Conservation (phyloP, 768 basidiomycete species). For the Russula virescens region DNA sequence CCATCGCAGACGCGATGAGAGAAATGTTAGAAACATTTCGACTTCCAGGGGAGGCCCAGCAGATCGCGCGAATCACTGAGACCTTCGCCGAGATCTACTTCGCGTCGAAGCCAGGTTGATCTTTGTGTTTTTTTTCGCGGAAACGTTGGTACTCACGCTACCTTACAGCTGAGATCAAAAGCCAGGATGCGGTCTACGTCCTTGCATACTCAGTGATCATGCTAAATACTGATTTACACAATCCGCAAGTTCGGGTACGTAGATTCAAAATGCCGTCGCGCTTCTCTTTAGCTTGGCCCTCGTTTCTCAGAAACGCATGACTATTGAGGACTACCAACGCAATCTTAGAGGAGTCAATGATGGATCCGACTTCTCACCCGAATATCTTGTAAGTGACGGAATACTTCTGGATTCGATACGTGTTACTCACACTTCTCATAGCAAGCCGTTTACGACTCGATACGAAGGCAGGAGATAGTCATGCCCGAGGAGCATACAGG, state of each 20-base stretch:
- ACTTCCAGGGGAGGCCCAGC: slow-evolving; percentile 91
- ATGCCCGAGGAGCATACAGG: slow-evolving; percentile 98
- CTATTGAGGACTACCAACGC: slow-evolving; percentile 86
- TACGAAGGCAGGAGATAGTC: slow-evolving; percentile 89
- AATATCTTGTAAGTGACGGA: slow-evolving; percentile 64
- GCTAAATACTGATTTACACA: slow-evolving; percentile 97
- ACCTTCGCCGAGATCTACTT: slow-evolving; percentile 91
- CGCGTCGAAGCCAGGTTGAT: slow-evolving; percentile 68
- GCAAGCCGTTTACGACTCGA: slow-evolving; percentile 91
- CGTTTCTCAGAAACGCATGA: slow-evolving; percentile 82
- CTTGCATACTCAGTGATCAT: slow-evolving; percentile 94
- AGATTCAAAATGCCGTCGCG: background rate
- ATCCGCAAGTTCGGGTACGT: slow-evolving; percentile 82
- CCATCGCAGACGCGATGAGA: slow-evolving; percentile 91
- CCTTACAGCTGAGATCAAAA: slow-evolving; percentile 73
- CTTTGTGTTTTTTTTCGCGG: background rate
- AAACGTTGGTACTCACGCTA: background rate
- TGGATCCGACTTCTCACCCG: slow-evolving; percentile 71
- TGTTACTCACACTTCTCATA: slow-evolving; percentile 30
- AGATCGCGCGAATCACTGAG: slow-evolving; percentile 90
- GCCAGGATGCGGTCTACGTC: slow-evolving; percentile 90
- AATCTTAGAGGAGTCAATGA: slow-evolving; percentile 94
- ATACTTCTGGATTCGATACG: background rate
- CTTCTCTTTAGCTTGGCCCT: background rate
- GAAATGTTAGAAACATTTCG: slow-evolving; percentile 91